These are phyloP conservation scores for Ilyonectria sp. DNA, from an alignment of 2,329 filamentous ascomycete species.

Conservation along the genomic window DNA sequence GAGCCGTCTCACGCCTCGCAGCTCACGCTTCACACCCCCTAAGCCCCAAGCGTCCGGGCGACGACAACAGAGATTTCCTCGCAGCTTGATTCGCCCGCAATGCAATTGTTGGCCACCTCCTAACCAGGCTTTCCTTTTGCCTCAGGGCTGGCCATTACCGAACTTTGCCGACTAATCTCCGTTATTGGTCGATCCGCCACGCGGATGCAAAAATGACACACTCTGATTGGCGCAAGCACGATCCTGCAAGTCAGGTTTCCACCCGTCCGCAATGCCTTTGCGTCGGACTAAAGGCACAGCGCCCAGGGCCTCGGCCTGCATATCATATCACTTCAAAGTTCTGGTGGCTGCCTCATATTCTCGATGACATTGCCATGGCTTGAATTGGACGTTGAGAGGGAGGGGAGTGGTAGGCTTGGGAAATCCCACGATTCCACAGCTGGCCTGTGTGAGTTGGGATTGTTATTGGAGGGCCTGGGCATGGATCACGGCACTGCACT, in stretches of 20 bases:
- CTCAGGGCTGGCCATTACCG: conserved; percentile 34
- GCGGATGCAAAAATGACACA: background rate
- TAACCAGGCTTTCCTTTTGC: conserved; percentile 31
- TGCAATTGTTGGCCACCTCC: conserved; percentile 26
- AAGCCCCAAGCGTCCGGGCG: conserved; percentile 9
- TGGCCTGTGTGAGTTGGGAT: conserved; percentile 32
- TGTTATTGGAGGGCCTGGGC: conserved; percentile 33
- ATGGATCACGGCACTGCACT: conserved; percentile 35
- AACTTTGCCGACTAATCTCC: conserved; percentile 48
- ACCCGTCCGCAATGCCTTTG: conserved; percentile 37
- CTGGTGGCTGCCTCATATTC: conserved; percentile 18
- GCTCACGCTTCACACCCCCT: conserved; percentile 18
- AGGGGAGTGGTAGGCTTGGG: conserved; percentile 31
- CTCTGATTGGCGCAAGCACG: conserved; percentile 38
- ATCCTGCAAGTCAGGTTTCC: conserved; percentile 37
- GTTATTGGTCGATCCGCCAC: conserved; percentile 33
- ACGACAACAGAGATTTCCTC: conserved; percentile 45
- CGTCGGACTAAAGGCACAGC: conserved; percentile 43
- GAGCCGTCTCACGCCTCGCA: conserved; percentile 33
- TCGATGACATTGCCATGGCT: conserved; percentile 3
- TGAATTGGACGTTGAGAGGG: conserved; percentile 5
- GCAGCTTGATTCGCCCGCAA: conserved; percentile 38
- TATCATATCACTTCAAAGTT: conserved; percentile 27
- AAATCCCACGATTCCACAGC: conserved; percentile 36
- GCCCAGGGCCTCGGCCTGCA: conserved; percentile 16